phyloP scores from a whole-genome alignment of 2,329 filamentous ascomycete species.

The Lecanicillium sp. region DNA sequence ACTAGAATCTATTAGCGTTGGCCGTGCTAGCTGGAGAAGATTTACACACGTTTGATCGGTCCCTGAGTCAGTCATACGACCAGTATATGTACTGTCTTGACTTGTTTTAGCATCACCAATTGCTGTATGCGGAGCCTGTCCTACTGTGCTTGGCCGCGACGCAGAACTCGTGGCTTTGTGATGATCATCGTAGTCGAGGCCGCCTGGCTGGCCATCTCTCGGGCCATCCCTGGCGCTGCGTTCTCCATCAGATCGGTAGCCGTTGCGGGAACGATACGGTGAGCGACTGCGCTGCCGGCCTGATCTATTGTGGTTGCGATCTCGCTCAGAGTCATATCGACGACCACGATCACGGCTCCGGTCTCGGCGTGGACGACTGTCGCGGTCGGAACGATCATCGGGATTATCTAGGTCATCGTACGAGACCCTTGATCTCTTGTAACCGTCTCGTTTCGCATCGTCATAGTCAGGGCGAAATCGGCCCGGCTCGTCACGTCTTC shows the following conservation, averaged over 20 bases:
- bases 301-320: constrained; percentile 44
- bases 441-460: constrained; percentile 38
- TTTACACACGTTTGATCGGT: constrained; percentile 1
- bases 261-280: constrained; percentile 23
- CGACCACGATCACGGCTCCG: constrained; percentile 22
- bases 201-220: constrained; percentile 3
- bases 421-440: constrained; percentile 36
- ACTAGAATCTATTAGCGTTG: neutral
- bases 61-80: constrained; percentile 8
- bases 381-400: constrained; percentile 34
- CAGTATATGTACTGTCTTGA: constrained; percentile 34
- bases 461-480: constrained; percentile 57
- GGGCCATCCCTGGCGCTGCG: neutral
- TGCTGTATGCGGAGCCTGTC: constrained; percentile 47
- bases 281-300: constrained; percentile 47
- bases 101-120: constrained; percentile 61
- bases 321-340: constrained; percentile 19
- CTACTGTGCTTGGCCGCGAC: constrained; percentile 55
- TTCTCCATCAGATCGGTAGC: neutral
- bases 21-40: neutral
- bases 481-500: constrained; percentile 41
- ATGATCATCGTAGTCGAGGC: constrained; percentile 36
- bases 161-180: constrained; percentile 39
- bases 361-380: constrained; percentile 41
- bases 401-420: constrained; percentile 50